Base-by-base conservation (phyloP, 164 flowering plant genomes). In the Nymphaea thermarum region DNA sequence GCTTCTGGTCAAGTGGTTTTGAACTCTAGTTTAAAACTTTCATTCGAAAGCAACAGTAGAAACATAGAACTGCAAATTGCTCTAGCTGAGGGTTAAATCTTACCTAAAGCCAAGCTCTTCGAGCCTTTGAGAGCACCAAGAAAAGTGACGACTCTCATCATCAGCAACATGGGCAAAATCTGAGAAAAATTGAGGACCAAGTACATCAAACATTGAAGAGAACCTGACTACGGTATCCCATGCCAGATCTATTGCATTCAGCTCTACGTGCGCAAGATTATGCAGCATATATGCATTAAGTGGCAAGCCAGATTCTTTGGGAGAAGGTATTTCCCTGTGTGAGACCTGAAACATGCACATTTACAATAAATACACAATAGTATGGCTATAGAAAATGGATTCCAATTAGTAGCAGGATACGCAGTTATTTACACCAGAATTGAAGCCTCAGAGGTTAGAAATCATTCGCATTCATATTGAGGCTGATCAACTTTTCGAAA, bases 141-240 rank as follows among this genome's bases (percentile, higher is more conserved):
- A 73, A 74, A 91, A 91, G 86, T 94, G 98, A 42, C 95, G 94
- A 72, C 98, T 91, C 82, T 94, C 98, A 67, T 94, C 98, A 76
- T 94, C 98, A 70, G 98, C 97, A 68, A 91, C 98, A 71, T 83
- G 97, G 43, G 96, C 95, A 80, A 94, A 94, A 82, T 94, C 97
- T 65, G 82, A 83, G 79, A 91, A 94, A 77, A 94, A 94, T 0
- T 82, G 86, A 17, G 89, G 85, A 12, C 95, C 97, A 66, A 94
- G 93, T 72, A 76, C 72, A 44, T 84, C 86, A 63, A 64, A 36
- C 64, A 78, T 84, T 5, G 89, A 86, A 18, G 97, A 89, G 76
- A 94, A 94, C 10, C 98, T 83, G 61, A 90, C 98, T 63, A 94
- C 96, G n/a, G 98, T 91, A 70, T 94, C 98, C 98, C 98, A 94